Evolutionary conservation across 495 filamentous ascomycete species (phyloP).

Genomic region (Daldinia grandis): DNA sequence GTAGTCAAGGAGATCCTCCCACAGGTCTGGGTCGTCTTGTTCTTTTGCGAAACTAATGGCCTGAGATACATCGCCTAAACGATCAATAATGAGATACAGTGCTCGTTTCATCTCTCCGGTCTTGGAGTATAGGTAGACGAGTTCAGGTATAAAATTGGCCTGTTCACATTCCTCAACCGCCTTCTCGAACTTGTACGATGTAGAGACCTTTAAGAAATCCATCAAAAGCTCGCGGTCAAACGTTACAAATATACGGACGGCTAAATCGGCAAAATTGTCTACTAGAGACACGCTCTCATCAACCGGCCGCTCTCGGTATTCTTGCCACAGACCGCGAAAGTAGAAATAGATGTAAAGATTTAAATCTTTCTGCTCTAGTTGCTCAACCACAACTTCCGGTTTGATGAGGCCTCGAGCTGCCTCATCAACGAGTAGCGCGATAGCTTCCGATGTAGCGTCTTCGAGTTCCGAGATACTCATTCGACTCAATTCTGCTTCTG

Average conservation of each 20-base stretch:
- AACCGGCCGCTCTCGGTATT: constrained; percentile 55
- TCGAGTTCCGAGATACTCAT: constrained; percentile 77
- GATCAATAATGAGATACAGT: constrained; percentile 88
- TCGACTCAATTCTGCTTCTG: constrained; percentile 70
- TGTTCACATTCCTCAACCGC: constrained; percentile 83
- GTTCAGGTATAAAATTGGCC: constrained; percentile 80
- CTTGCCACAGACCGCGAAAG: constrained; percentile 81
- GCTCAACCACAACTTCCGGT: constrained; percentile 77
- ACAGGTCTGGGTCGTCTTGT: constrained; percentile 87
- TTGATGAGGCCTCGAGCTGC: constrained; percentile 86
- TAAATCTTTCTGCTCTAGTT: constrained; percentile 66
- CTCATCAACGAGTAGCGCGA: constrained; percentile 87
- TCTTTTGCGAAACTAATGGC: constrained; percentile 95
- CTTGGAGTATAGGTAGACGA: constrained; percentile 93
- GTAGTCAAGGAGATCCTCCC: constrained; percentile 94
- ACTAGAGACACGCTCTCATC: constrained; percentile 78
- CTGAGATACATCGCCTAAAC: constrained; percentile 83
- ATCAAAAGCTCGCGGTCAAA: constrained; percentile 83
- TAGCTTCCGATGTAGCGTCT: constrained; percentile 78
- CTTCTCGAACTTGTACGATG: constrained; percentile 81
- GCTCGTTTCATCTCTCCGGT: constrained; percentile 92
- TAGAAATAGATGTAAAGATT: constrained; percentile 91
- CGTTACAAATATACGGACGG: constrained; percentile 82
- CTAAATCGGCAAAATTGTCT: constrained; percentile 83
- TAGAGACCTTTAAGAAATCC: constrained; percentile 84